Base-by-base conservation (phyloP, 108 stramenopile genomes). In the Phaeodactylum tricornutum region DNA sequence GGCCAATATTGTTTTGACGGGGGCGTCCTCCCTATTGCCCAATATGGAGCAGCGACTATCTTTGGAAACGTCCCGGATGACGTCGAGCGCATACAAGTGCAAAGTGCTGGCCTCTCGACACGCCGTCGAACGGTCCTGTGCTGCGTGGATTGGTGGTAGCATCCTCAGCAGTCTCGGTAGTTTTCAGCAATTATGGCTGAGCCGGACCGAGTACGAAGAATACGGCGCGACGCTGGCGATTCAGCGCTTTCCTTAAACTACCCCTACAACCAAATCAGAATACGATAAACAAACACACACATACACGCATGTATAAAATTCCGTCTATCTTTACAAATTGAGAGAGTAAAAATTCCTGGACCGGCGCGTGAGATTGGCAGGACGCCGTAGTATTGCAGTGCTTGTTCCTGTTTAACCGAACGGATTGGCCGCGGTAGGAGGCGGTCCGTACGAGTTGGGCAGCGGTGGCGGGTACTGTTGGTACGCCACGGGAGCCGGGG, bases 161-260 rank as follows among this genome's bases (percentile, higher is more conserved):
- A 89, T 99, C 25, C 65, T 97, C 61, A 88, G 93, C 4, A 90
- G 89, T 33, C 71, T 99, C 24, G 89, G 93, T 5, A 95, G 91
- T 55, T 99, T 99, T 77, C 87, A 95, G 62, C 85, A 85, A 50
- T 58, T 99, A 71, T 99, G 98, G 96, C 57, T 97, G 31, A 83
- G 89, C 23, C 75, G 73, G 40, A 59, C 54, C 34, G 95, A 97
- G 52, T 99, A 95, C 62, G 83, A 94, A 41, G 98, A 99, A 59
- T 84, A 89, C 50, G 96, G 96, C 2, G 49, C 79, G 16, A 31
- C 75, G 9, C 45, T 89, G 59, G 79, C 71, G 20, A 65, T 81
- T 29, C 87, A 89, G 43, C 64, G 82, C 16, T 89, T 89, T 60
- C 78, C 73, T 0, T 51, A 66, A 50, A 27, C 8, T 42, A 42